Evolutionary conservation across 257 asterid species (phyloP).

Genomic region (Coffea eugenioides): DNA sequence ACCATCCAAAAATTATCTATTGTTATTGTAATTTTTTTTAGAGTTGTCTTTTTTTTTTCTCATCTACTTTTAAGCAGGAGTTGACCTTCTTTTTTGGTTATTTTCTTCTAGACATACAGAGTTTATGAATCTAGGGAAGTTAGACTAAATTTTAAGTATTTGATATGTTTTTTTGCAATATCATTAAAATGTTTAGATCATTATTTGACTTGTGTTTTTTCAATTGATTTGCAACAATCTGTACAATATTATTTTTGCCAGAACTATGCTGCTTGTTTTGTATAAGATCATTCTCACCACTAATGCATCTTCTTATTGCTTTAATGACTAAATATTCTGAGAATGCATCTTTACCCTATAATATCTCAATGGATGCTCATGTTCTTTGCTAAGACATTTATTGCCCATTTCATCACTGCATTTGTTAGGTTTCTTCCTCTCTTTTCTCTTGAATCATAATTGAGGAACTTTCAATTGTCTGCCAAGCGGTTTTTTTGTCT

Average conservation of each 20-base stretch:
- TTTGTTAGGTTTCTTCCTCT: slow-evolving; percentile 53
- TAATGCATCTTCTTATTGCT: not conserved
- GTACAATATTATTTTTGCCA: slow-evolving; percentile 68
- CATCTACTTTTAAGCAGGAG: not conserved
- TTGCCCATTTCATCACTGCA: slow-evolving; percentile 41
- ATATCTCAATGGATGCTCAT: slow-evolving; percentile 18
- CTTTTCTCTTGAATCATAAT: not conserved
- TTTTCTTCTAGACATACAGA: not conserved
- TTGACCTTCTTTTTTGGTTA: not conserved
- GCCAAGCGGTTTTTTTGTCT: not conserved
- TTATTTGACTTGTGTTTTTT: not conserved
- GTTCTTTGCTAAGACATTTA: slow-evolving; percentile 64
- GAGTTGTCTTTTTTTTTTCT: too few species aligned
- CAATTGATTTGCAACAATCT: slow-evolving; percentile 63
- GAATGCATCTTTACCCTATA: not conserved
- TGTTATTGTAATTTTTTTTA: too few species aligned
- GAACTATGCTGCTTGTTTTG: slow-evolving; percentile 49
- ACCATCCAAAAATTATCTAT: too few species aligned
- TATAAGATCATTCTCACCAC: slow-evolving; percentile 39
- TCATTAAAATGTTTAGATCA: too few species aligned
- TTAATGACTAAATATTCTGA: not conserved
- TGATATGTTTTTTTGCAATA: not conserved
- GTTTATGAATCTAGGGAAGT: not conserved
- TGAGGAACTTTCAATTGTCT: not conserved
- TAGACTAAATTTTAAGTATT: too few species aligned